phyloP scores from a whole-genome alignment of 371 early-diverging fungal genomes.

The Rhizopus microsporus region DNA sequence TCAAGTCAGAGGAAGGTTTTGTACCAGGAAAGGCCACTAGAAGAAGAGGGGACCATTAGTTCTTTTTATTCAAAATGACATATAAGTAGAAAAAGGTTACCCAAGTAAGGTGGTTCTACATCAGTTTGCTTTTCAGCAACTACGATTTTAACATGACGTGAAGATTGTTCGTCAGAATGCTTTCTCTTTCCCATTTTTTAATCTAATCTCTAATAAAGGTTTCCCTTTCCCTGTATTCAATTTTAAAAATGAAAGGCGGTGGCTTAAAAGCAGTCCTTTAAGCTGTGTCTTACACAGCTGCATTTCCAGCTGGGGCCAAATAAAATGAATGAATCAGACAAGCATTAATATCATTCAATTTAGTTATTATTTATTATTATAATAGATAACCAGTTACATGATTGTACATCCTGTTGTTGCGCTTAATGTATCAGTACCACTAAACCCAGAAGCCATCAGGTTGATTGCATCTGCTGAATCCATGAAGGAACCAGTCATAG shows the following conservation, averaged over 20 bases:
- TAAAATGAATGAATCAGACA: no score
- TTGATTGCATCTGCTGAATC: no score
- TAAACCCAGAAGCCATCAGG: no score
- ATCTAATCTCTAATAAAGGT: not conserved
- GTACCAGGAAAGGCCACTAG: slow-evolving; percentile 50
- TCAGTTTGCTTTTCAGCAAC: slow-evolving; percentile 17
- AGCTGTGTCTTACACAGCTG: not conserved
- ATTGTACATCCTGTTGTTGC: no score
- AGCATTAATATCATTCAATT: no score
- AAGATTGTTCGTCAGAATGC: slow-evolving; percentile 13
- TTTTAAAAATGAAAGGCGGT: slow-evolving; percentile 1
- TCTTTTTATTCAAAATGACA: slow-evolving; percentile 1
- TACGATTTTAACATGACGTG: slow-evolving; percentile 25
- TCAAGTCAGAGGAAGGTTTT: slow-evolving; percentile 34
- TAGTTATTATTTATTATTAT: no score
- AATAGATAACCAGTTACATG: no score
- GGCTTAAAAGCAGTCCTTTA: slow-evolving; percentile 9
- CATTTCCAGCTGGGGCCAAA: no score
- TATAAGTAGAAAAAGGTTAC: slow-evolving; percentile 20
- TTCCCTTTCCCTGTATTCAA: not conserved
- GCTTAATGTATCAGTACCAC: no score
- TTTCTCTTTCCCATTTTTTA: slow-evolving; percentile 30
- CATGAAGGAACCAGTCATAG: no score
- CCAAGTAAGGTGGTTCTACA: slow-evolving; percentile 36
- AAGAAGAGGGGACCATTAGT: not conserved